Conservation (phyloP, 2,329 filamentous ascomycete genomes). For the Hortaea sp. region DNA sequence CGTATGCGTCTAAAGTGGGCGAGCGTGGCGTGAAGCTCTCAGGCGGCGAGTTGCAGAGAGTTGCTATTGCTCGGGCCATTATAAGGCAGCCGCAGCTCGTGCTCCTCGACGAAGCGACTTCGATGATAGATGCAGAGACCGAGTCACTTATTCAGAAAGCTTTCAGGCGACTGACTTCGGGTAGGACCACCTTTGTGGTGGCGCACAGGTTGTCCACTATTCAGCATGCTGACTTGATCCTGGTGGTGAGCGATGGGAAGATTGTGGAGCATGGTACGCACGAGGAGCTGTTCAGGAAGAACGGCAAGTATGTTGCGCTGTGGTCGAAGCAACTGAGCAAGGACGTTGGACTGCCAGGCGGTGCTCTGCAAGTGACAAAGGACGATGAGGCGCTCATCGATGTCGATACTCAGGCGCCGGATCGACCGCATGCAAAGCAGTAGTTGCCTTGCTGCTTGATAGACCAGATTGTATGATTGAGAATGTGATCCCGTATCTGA, state of each 20-base stretch:
- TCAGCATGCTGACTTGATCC: slow-evolving; percentile 66
- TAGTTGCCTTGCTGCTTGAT: too few relatives aligned
- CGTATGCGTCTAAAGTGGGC: slow-evolving; percentile 65
- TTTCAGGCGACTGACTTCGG: slow-evolving; percentile 49
- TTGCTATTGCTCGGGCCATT: slow-evolving; percentile 65
- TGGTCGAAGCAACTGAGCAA: slow-evolving; percentile 25
- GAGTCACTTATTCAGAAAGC: slow-evolving; percentile 47
- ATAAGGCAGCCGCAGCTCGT: slow-evolving; percentile 56
- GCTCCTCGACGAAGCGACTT: slow-evolving; percentile 68
- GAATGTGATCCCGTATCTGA: too few relatives aligned
- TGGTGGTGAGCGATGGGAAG: slow-evolving; percentile 62
- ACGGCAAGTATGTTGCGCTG: slow-evolving; percentile 24
- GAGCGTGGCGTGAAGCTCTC: slow-evolving; percentile 69
- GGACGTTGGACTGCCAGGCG: slow-evolving; percentile 12
- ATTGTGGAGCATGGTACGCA: slow-evolving; percentile 69
- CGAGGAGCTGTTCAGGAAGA: slow-evolving; percentile 50
- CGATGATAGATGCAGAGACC: slow-evolving; percentile 49
- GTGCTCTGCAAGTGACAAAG: slow-evolving; percentile 7
- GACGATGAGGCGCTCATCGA: slow-evolving; percentile 5
- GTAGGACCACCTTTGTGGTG: slow-evolving; percentile 65
- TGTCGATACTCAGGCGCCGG: neutral
- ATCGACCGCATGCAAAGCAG: neutral
- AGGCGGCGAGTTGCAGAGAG: slow-evolving; percentile 75
- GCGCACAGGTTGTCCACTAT: slow-evolving; percentile 69
- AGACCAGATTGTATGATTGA: too few relatives aligned